A percentile compares a stretch with the other conserved stretches of the same genome.
Conservation (phyloP, 78 protist genomes). For the Dictyostelium citrinum region DNA sequence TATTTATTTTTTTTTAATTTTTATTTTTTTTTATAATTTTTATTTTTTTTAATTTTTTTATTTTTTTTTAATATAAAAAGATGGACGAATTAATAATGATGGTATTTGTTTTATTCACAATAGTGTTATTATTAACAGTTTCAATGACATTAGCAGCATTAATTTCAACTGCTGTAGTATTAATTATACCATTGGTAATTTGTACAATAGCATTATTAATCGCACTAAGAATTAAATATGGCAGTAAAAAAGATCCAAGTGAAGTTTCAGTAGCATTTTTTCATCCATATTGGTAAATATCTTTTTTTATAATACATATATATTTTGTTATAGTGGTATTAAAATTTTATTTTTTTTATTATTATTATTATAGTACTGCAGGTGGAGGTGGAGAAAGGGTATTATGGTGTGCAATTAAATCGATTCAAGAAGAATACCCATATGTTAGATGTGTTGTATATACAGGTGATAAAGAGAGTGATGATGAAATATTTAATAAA, state of each 20-base stretch:
- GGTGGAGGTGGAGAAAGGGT: slow-evolving; percentile 94
- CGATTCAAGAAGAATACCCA: slow-evolving; percentile 51
- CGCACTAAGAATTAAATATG: neutral
- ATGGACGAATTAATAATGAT: neutral
- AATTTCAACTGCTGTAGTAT: neutral
- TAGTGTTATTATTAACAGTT: neutral
- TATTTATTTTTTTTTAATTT: neutral
- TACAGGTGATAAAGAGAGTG: slow-evolving; percentile 38
- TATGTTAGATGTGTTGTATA: slow-evolving; percentile 16
- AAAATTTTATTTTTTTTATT: neutral
- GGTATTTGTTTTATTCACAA: neutral
- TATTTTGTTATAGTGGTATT: neutral
- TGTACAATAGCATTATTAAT: neutral
- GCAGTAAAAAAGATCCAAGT: neutral
- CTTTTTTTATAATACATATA: neutral
- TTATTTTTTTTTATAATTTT: neutral
- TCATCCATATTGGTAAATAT: slow-evolving; percentile 77
- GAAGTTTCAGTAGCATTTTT: slow-evolving; percentile 46
- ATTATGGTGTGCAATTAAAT: slow-evolving; percentile 81
- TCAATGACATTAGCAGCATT: slow-evolving; percentile 12
- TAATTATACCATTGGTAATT: neutral
- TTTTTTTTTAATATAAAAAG: neutral
- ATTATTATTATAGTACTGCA: slow-evolving; percentile 51
- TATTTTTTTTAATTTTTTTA: neutral
- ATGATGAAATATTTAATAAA: slow-evolving; percentile 26